A percentile compares a stretch with the other conserved stretches of the same genome.
Conservation (phyloP, 2,329 filamentous ascomycete genomes). For the Aspergillus pseudonomiae region DNA sequence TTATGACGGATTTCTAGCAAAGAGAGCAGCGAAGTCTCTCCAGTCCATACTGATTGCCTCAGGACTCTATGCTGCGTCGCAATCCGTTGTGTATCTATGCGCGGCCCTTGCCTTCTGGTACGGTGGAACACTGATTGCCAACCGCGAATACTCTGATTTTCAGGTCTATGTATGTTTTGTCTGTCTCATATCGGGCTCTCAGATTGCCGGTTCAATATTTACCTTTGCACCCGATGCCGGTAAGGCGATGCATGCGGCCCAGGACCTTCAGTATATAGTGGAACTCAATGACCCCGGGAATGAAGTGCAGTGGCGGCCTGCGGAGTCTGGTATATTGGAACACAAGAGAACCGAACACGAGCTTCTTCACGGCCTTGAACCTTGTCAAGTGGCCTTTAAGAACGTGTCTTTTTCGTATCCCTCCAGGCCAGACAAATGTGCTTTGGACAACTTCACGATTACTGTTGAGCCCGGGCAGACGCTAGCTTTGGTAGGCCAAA, state of each 20-base stretch:
- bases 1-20: not conserved
- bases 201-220: conserved; percentile 4
- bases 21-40: not conserved
- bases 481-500: not conserved
- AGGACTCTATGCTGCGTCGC: not conserved
- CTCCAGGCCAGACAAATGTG: not conserved
- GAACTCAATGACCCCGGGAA: not conserved
- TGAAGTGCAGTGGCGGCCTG: not conserved
- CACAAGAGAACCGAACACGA: not conserved
- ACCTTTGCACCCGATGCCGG: conserved; percentile 5
- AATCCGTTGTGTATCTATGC: not conserved
- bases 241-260: not conserved
- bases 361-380: not conserved
- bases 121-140: not conserved
- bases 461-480: not conserved
- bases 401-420: not conserved
- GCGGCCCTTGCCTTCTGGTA: conserved; percentile 3
- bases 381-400: not conserved
- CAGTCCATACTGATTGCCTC: not conserved
- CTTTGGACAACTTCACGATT: not conserved
- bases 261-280: conserved; percentile 1
- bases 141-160: not conserved
- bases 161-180: conserved; percentile 5
- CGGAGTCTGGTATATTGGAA: not conserved
- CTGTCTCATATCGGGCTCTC: conserved; percentile 1